These are phyloP conservation scores for Drechslerella dactyloides DNA, from an alignment of 2,329 filamentous ascomycete genomes.

Conservation along the genomic window DNA sequence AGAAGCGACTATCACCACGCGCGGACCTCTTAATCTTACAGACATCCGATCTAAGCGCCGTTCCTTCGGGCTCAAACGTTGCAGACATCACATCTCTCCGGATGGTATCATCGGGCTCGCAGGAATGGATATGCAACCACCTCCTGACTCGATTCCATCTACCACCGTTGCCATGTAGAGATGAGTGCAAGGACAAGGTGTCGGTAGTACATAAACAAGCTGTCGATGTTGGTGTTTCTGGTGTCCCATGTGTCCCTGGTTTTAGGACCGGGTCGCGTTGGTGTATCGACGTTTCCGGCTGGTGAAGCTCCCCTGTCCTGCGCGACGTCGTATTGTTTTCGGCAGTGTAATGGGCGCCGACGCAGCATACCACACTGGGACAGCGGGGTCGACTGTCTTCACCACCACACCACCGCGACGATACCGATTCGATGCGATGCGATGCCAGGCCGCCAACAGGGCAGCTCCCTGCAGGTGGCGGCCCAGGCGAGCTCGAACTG, in stretches of 20 bases:
- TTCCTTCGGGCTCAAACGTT: not conserved
- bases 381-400: not conserved
- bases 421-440: not conserved
- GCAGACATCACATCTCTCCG: not conserved
- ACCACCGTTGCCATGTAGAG: slow-evolving; percentile 1
- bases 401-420: not conserved
- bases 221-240: not conserved
- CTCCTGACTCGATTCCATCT: not conserved
- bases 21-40: not conserved
- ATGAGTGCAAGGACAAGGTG: not conserved
- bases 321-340: not conserved
- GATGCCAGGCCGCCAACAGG: not conserved
- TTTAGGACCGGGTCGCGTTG: not conserved
- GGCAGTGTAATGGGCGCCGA: slow-evolving; percentile 6
- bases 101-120: too few species aligned
- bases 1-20: not conserved
- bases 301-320: not conserved
- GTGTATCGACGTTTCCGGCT: not conserved
- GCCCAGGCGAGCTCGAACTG: not conserved
- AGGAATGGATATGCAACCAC: too few species aligned
- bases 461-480: not conserved
- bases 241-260: not conserved
- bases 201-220: not conserved
- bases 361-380: not conserved
- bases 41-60: not conserved